phyloP scores from a whole-genome alignment of 768 basidiomycete species.

The Suillus subaureus region DNA sequence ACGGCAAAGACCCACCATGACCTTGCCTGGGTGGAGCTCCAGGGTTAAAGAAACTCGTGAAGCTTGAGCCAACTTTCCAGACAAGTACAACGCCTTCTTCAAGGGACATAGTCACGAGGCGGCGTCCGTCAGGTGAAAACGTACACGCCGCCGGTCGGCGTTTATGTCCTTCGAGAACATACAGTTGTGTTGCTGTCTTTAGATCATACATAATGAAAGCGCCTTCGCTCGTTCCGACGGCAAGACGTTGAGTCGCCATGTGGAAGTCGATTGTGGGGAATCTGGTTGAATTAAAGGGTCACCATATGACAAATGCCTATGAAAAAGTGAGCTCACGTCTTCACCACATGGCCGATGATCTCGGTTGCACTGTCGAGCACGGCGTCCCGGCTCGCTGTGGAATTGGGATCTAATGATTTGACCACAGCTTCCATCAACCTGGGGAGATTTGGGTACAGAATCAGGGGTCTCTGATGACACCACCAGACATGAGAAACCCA shows the following conservation, averaged over 20 bases:
- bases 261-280: slow-evolving; percentile 97
- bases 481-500: neutral
- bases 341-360: slow-evolving; percentile 92
- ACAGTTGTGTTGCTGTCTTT: slow-evolving; percentile 92
- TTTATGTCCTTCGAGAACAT: slow-evolving; percentile 92
- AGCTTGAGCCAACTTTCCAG: slow-evolving; percentile 94
- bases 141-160: slow-evolving; percentile 80
- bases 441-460: slow-evolving; percentile 83
- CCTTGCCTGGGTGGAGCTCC: slow-evolving; percentile 93
- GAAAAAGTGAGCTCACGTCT: slow-evolving; percentile 58
- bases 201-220: slow-evolving; percentile 96
- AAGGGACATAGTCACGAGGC: slow-evolving; percentile 85
- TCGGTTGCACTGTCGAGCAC: slow-evolving; percentile 91
- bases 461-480: slow-evolving; percentile 69
- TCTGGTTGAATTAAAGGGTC: slow-evolving; percentile 38
- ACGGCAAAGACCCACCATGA: slow-evolving; percentile 78
- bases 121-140: slow-evolving; percentile 91
- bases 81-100: slow-evolving; percentile 84
- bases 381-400: slow-evolving; percentile 72
- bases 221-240: slow-evolving; percentile 93
- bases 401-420: slow-evolving; percentile 93
- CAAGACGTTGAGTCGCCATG: slow-evolving; percentile 80
- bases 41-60: slow-evolving; percentile 87
- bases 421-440: slow-evolving; percentile 93
- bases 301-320: neutral